Evolutionary conservation across 331 rosid species (phyloP).

Genomic region (Erythrophleum ivorense): DNA sequence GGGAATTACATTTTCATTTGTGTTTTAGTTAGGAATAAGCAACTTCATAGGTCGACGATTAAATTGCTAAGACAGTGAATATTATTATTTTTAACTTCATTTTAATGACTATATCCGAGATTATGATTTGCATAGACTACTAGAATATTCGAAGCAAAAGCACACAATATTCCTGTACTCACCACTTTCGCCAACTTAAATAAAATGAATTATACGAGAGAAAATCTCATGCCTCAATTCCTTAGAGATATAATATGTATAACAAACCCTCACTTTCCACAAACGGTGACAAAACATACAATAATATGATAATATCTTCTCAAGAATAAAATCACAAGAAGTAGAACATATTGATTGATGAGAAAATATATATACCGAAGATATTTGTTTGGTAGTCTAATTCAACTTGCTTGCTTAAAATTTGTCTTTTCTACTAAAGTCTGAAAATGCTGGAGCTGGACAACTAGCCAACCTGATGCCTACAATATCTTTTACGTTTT

Average conservation of each 20-base stretch:
- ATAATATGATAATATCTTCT: neutral
- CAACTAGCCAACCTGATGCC: conserved; percentile 18
- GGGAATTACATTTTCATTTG: neutral
- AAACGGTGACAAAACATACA: neutral
- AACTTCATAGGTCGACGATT: neutral
- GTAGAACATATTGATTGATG: conserved; percentile 10
- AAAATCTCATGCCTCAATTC: neutral
- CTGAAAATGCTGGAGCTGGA: conserved; percentile 19
- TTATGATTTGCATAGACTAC: neutral
- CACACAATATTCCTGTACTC: neutral
- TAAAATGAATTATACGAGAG: neutral
- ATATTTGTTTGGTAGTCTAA: conserved; percentile 31
- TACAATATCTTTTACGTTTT: conserved; percentile 1
- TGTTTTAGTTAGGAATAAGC: no score
- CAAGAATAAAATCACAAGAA: conserved; percentile 31
- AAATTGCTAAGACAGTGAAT: no score
- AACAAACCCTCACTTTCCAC: neutral
- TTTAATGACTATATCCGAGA: neutral
- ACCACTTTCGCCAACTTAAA: neutral
- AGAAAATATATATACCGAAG: conserved; percentile 14
- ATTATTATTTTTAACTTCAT: neutral
- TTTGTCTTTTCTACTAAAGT: conserved; percentile 36
- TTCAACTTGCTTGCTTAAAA: conserved; percentile 17
- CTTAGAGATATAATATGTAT: neutral
- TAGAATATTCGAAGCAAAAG: neutral